These are phyloP conservation scores for Fusarium devonianum DNA, from an alignment of 2,329 filamentous ascomycete species.

Conservation along the genomic window DNA sequence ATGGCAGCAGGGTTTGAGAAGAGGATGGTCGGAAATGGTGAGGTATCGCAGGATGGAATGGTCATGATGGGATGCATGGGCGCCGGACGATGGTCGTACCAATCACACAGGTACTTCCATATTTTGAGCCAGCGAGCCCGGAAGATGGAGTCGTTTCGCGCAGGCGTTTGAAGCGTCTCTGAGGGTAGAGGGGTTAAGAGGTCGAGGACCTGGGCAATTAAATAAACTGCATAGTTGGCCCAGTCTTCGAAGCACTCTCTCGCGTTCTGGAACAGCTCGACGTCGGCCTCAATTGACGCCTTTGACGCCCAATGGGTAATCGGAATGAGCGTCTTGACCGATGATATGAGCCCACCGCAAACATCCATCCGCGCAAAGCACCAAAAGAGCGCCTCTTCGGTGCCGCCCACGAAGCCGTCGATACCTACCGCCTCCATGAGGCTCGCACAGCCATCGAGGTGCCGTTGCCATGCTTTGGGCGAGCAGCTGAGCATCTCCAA, in stretches of 20 bases:
- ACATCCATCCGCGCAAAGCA: conserved; percentile 63
- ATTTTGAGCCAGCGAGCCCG: conserved; percentile 48
- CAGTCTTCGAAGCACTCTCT: conserved; percentile 55
- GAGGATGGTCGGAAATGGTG: conserved; percentile 57
- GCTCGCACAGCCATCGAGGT: conserved; percentile 60
- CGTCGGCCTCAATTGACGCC: conserved; percentile 42
- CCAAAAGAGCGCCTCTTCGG: conserved; percentile 61
- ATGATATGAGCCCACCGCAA: conserved; percentile 60
- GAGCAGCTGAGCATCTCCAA: conserved; percentile 61
- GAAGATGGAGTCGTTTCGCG: conserved; percentile 38
- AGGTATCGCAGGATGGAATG: conserved; percentile 51
- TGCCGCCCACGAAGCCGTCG: conserved; percentile 57
- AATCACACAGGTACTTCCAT: conserved; percentile 50
- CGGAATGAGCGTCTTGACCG: conserved; percentile 58
- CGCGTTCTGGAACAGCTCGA: conserved; percentile 46
- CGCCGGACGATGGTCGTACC: conserved; percentile 49
- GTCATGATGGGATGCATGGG: conserved; percentile 48
- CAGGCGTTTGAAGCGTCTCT: conserved; percentile 20
- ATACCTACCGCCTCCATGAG: conserved; percentile 59
- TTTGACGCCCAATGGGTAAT: conserved; percentile 54
- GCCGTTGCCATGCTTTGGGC: conserved; percentile 58
- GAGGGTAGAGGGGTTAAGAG: conserved; percentile 43
- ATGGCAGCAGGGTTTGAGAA: conserved; percentile 61
- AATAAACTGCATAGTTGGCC: conserved; percentile 59
- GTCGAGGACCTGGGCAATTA: conserved; percentile 54